phyloP scores from a whole-genome alignment of 2,329 filamentous ascomycete genomes.

The Chaetomium sp. region DNA sequence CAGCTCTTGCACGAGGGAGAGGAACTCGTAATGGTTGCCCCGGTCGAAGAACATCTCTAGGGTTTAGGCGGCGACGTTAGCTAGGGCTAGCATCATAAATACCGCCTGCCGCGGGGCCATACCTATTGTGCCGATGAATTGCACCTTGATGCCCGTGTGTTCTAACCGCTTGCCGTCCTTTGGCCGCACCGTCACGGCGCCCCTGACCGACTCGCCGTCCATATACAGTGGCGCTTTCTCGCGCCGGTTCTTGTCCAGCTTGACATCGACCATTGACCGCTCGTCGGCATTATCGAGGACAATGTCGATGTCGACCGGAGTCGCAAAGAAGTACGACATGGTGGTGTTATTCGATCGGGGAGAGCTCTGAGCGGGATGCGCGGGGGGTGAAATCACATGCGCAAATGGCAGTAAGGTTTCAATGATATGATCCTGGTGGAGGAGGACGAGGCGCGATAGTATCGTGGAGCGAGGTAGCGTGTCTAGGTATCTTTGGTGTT shows the following conservation, averaged over 20 bases:
- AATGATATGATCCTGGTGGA: neutral
- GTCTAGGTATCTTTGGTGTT: neutral
- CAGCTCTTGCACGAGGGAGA: constrained; percentile 94
- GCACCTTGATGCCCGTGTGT: constrained; percentile 98
- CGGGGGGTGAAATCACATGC: constrained; percentile 8
- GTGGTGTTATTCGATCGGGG: constrained; percentile 12
- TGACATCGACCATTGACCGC: constrained; percentile 92
- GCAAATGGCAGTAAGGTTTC: neutral
- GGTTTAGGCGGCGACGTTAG: neutral
- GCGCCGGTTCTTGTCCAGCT: constrained; percentile 95
- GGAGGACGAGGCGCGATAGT: neutral
- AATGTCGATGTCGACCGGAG: constrained; percentile 97
- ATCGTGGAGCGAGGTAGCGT: neutral
- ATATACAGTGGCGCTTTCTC: constrained; percentile 97
- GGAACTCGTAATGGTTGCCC: constrained; percentile 98
- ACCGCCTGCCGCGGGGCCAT: constrained; percentile 36
- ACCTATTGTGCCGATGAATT: constrained; percentile 99
- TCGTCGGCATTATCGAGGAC: constrained; percentile 95
- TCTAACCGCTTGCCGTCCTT: constrained; percentile 98
- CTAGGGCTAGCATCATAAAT: too few relatives aligned
- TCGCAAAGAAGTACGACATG: constrained; percentile 97
- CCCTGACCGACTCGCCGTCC: constrained; percentile 98
- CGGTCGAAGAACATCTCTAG: constrained; percentile 99
- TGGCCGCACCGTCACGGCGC: constrained; percentile 88
- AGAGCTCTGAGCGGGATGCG: constrained; percentile 1